Percentiles rank a stretch among this genome's conserved stretches.
These are phyloP conservation scores for Pichiaceae sp. DNA, from an alignment of 1,139 yeast genomes.

Conservation along the genomic window DNA sequence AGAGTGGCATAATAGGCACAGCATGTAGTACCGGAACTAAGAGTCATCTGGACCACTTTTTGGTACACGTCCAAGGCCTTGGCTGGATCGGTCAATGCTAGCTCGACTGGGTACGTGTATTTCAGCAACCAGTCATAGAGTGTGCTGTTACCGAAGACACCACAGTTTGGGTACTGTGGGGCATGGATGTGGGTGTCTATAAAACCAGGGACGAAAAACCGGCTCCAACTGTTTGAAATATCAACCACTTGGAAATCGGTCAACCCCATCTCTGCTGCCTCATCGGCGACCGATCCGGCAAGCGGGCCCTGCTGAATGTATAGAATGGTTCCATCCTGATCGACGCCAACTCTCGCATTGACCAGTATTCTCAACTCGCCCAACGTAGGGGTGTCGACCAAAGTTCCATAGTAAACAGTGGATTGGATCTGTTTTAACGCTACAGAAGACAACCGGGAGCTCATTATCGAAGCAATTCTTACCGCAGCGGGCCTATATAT, in stretches of 20 bases:
- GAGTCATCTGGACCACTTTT: conserved; percentile 57
- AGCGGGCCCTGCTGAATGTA: conserved; percentile 25
- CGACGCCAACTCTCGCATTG: conserved; percentile 47
- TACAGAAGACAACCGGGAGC: no score
- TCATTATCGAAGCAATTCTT: no score
- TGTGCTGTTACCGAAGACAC: conserved; percentile 81
- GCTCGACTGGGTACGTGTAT: conserved; percentile 85
- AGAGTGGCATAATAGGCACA: conserved; percentile 89
- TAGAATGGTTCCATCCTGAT: conserved; percentile 33
- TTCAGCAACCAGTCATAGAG: conserved; percentile 80
- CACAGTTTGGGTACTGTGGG: conserved; percentile 91
- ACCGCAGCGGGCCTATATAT: no score
- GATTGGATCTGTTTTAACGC: no score
- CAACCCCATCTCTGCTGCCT: conserved; percentile 6
- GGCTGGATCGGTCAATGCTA: conserved; percentile 40
- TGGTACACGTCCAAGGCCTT: conserved; percentile 56
- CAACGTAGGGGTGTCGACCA: no score
- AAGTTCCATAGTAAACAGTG: no score
- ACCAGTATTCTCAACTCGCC: no score
- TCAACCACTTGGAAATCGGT: conserved; percentile 26
- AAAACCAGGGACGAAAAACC: conserved; percentile 83
- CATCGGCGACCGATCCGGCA: conserved; percentile 10
- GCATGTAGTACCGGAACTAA: conserved; percentile 79
- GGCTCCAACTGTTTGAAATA: conserved; percentile 17
- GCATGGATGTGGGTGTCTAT: conserved; percentile 96